Conservation (phyloP, 208 protist genomes). For the Endotrypanum monterogeii region DNA sequence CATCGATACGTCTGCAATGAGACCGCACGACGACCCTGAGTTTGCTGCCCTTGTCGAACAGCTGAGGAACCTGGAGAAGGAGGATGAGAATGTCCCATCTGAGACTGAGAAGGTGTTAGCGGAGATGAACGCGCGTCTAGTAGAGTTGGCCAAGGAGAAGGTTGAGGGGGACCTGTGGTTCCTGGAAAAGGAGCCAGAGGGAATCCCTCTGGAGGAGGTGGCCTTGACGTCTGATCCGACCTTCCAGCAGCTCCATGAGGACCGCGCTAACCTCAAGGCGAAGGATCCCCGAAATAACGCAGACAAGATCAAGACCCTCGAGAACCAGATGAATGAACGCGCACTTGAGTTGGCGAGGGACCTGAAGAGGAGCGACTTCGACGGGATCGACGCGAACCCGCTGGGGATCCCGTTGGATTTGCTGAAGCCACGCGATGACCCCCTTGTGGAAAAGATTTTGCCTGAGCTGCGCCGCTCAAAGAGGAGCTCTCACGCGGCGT, state of each 20-base stretch:
- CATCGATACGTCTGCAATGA: conserved; percentile 55
- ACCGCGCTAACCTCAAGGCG: conserved; percentile 64
- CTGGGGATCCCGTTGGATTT: conserved; percentile 61
- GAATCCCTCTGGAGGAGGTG: conserved; percentile 67
- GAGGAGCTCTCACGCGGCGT: conserved; percentile 44
- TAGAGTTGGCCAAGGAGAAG: conserved; percentile 55
- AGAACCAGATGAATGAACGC: conserved; percentile 62
- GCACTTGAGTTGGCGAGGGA: conserved; percentile 62
- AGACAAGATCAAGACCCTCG: conserved; percentile 49
- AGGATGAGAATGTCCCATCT: conserved; percentile 22
- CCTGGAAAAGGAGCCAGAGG: conserved; percentile 72
- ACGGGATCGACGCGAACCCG: conserved; percentile 57
- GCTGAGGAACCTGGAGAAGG: conserved; percentile 48
- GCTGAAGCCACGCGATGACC: conserved; percentile 55
- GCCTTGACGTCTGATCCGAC: conserved; percentile 40
- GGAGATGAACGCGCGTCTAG: conserved; percentile 49
- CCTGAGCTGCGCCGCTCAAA: conserved; percentile 65
- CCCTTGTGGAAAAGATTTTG: conserved; percentile 55
- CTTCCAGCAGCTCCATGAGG: conserved; percentile 47
- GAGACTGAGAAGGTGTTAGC: conserved; percentile 39
- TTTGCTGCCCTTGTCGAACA: conserved; percentile 63
- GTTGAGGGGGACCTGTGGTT: conserved; percentile 72
- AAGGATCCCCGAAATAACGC: conserved; percentile 58
- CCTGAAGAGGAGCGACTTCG: conserved; percentile 50
- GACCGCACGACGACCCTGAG: conserved; percentile 56